These are phyloP conservation scores for Leishmania braziliensis DNA, from an alignment of 208 protist species.

Conservation along the genomic window DNA sequence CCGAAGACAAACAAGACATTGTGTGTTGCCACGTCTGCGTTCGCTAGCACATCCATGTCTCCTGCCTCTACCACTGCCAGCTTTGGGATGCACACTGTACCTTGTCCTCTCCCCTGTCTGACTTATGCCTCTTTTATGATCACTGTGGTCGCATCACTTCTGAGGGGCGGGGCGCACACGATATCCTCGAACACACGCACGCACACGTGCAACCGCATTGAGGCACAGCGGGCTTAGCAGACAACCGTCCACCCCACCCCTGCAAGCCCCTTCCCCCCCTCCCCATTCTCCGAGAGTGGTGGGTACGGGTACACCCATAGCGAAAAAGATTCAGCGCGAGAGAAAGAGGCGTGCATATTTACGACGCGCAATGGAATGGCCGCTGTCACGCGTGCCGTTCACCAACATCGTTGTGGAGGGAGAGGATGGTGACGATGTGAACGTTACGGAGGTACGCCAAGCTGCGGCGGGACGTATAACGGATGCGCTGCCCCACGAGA, in stretches of 20 bases:
- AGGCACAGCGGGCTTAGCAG: background rate
- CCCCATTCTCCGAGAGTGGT: background rate
- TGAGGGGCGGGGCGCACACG: background rate
- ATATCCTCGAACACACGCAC: background rate
- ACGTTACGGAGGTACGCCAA: background rate
- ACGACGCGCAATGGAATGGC: constrained; percentile 30
- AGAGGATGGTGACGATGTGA: background rate
- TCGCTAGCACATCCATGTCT: background rate
- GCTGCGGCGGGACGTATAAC: background rate
- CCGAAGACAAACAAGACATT: background rate
- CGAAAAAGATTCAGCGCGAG: background rate
- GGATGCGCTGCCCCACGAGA: background rate
- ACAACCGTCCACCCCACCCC: background rate
- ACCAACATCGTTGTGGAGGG: constrained; percentile 34
- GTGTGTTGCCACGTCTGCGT: background rate
- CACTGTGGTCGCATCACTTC: background rate
- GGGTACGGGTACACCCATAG: background rate
- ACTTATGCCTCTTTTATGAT: background rate
- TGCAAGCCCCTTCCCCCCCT: background rate
- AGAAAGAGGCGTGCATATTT: background rate
- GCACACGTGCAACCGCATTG: background rate
- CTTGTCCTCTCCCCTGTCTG: background rate
- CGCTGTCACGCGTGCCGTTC: constrained; percentile 17
- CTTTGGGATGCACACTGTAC: background rate
- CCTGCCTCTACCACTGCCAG: background rate